Conservation (phyloP, 805 yeast species). For the Lipomyces lipofer region DNA sequence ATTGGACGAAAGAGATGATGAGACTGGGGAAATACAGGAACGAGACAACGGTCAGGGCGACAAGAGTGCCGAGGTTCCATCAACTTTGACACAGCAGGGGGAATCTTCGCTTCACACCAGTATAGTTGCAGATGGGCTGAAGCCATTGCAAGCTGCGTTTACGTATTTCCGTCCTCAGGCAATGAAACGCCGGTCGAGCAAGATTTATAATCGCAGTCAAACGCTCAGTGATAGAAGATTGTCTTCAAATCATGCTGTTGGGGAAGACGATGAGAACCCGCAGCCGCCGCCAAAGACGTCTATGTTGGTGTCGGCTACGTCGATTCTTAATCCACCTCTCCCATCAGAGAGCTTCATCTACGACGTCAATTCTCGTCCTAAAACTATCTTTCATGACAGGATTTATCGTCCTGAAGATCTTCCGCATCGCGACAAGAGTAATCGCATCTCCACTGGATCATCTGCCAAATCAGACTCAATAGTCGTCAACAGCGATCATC, state of each 20-base stretch:
- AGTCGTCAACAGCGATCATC: not conserved
- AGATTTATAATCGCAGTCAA: conserved; percentile 36
- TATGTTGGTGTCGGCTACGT: conserved; percentile 73
- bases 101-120: not conserved
- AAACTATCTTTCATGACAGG: conserved; percentile 78
- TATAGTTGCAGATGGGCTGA: conserved; percentile 3
- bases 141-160: conserved; percentile 33
- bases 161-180: conserved; percentile 39
- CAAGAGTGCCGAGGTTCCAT: not conserved
- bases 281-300: conserved; percentile 62
- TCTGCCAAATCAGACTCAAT: not conserved
- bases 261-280: conserved; percentile 25
- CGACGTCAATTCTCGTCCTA: conserved; percentile 64
- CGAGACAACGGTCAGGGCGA: not conserved
- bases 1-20: conserved; percentile 1
- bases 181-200: conserved; percentile 32
- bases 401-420: conserved; percentile 64
- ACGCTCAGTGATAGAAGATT: conserved; percentile 26
- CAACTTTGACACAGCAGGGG: conserved; percentile 1
- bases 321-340: conserved; percentile 74
- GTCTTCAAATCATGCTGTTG: conserved; percentile 23
- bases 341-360: conserved; percentile 68
- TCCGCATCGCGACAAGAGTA: conserved; percentile 44
- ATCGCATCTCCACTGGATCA: not conserved
- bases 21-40: conserved; percentile 8